phyloP scores from a whole-genome alignment of 768 basidiomycete genomes.

The Collybiopsis luxurians region DNA sequence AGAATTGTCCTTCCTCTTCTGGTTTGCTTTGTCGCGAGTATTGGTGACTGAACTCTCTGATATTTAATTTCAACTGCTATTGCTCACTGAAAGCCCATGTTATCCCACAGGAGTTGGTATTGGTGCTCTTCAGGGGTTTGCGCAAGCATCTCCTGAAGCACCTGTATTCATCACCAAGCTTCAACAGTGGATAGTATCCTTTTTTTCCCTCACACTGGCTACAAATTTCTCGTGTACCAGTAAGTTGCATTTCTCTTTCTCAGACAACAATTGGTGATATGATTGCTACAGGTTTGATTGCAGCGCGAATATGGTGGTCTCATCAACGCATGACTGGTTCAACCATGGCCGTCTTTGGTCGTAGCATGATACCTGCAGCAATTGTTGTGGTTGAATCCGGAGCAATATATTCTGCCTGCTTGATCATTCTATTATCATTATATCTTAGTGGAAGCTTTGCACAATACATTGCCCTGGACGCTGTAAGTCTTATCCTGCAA shows the following conservation, averaged over 20 bases:
- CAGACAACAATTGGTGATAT: not conserved
- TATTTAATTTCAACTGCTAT: not conserved
- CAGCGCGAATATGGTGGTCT: slow-evolving; percentile 7
- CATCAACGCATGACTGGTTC: not conserved
- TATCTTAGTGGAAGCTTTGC: slow-evolving; percentile 11
- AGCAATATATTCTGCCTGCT: slow-evolving; percentile 10
- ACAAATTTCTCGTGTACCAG: slow-evolving; percentile 9
- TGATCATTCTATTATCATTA: slow-evolving; percentile 8
- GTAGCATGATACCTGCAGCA: slow-evolving; percentile 4
- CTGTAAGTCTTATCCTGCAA: slow-evolving; percentile 4
- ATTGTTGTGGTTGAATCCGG: slow-evolving; percentile 13
- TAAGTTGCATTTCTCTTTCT: not conserved
- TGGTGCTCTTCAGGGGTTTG: not conserved
- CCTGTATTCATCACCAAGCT: slow-evolving; percentile 1
- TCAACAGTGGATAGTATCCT: slow-evolving; percentile 6
- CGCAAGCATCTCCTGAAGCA: not conserved
- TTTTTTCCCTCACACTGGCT: slow-evolving; percentile 11
- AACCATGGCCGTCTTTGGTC: not conserved
- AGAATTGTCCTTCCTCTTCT: slow-evolving; percentile 8
- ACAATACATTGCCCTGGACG: slow-evolving; percentile 11
- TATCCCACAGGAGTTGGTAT: not conserved
- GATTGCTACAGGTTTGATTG: slow-evolving; percentile 3
- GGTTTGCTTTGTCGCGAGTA: slow-evolving; percentile 7
- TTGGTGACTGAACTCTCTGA: not conserved
- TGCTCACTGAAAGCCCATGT: too few relatives aligned